phyloP scores from a whole-genome alignment of 1,284 basidiomycete species.

The Stygiomarasmius scandens region DNA sequence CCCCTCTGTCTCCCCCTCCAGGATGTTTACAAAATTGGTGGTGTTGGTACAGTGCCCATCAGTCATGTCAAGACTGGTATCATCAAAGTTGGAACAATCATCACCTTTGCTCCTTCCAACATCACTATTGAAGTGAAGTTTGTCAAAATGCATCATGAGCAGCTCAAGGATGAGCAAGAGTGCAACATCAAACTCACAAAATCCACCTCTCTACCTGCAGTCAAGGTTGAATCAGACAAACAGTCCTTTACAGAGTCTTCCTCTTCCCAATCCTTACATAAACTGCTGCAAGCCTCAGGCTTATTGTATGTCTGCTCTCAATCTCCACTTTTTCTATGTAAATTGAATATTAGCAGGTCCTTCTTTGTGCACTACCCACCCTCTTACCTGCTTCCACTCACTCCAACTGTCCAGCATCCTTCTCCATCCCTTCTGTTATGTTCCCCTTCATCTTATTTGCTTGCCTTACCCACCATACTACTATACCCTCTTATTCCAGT shows the following conservation, averaged over 20 bases:
- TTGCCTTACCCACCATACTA: too few relatives aligned
- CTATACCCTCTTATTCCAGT: too few relatives aligned
- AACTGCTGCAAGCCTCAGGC: conserved; percentile 65
- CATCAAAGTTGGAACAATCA: conserved; percentile 99
- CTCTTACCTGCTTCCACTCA: conserved; percentile 67
- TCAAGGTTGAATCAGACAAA: conserved; percentile 60
- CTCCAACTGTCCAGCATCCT: conserved; percentile 51
- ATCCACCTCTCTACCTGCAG: conserved; percentile 34
- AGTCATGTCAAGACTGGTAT: conserved; percentile 99
- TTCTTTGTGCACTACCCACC: conserved; percentile 74
- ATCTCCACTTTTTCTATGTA: conserved; percentile 20
- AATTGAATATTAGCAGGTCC: conserved; percentile 50
- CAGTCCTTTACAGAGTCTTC: conserved; percentile 41
- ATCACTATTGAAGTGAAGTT: conserved; percentile 99
- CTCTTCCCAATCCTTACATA: conserved; percentile 44
- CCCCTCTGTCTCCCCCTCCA: conserved; percentile 99
- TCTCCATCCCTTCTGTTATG: conserved; percentile 49
- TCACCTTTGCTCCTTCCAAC: conserved; percentile 95
- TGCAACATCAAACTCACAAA: too few relatives aligned
- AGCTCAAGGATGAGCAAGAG: too few relatives aligned
- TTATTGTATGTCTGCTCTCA: conserved; percentile 58
- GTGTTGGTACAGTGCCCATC: conserved; percentile 99
- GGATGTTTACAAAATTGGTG: conserved; percentile 99
- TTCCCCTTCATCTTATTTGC: too few relatives aligned
- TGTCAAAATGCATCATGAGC: conserved; percentile 99